Evolutionary conservation across 2,329 filamentous ascomycete species (phyloP), one percentile per base, ranked within the genome.

Genomic region (Tolypocladium cylindrosporum): DNA sequence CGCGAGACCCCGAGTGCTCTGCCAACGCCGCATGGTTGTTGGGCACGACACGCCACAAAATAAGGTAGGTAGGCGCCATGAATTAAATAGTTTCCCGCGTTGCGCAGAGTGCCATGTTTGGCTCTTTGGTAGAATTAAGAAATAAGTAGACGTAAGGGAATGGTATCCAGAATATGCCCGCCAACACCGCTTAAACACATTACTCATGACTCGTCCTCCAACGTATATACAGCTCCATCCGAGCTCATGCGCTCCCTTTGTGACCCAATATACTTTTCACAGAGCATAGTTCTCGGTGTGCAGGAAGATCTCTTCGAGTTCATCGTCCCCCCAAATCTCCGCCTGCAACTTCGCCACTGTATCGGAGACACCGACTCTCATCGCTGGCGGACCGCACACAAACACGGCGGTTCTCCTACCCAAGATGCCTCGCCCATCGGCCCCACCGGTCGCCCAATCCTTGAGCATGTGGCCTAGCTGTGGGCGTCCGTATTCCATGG

Each of bases 211-310:
- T 21, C 39, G 10, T 36, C n/a, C n/a, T 51, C 16, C 42, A 36
- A 8, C 14, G 6, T 50, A 48, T 54, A 14, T 54, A 53, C 37
- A 40, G 34, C 19, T 19, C 19, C 54, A 43, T 19, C n/a, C 16
- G 31, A 13, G 42, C 31, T n/a, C 6, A 42, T 34, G 9, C 55
- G 19, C 19, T 21, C 21, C 24, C 50, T 13, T 10, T 36, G 2
- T 13, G 31, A 13, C 48, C 11, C 54, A 16, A 13, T 45, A 55
- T 57, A 40, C 42, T 54, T 41, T 55, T 43, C 65, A 96, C 61
- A 96, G 78, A 55, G 91, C 90, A 75, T 96, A 97, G 71, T 97
- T 97, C 78, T 97, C 93, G 4, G 92, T 90, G 76, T 97, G 93
- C 71, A 97, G 73, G 71, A 92, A 97, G 57, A 97, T 89, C 80